Evolutionary conservation across 2,329 filamentous ascomycete species (phyloP).

Genomic region (Xenosphaeropsis pyriputrescens): DNA sequence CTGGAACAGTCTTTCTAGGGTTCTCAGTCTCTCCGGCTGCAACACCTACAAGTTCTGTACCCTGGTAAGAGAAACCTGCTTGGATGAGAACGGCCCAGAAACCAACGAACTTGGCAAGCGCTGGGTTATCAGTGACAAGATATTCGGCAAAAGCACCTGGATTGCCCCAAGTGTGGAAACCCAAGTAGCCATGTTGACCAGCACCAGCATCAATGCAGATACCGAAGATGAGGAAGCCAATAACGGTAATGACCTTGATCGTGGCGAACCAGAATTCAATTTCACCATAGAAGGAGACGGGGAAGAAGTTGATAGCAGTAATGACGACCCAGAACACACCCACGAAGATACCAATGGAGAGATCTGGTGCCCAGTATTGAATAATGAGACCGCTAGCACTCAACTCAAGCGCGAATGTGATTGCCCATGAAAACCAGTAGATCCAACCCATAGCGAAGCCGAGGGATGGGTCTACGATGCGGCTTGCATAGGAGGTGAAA

Average conservation of each 20-base stretch:
- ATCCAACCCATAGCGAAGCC: conserved; percentile 73
- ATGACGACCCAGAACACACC: conserved; percentile 60
- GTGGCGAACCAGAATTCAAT: conserved; percentile 66
- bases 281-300: conserved; percentile 60
- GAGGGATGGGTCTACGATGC: conserved; percentile 58
- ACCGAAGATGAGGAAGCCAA: conserved; percentile 64
- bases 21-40: conserved; percentile 66
- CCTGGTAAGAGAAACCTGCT: conserved; percentile 57
- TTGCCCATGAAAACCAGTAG: conserved; percentile 68
- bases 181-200: conserved; percentile 54
- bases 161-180: conserved; percentile 55
- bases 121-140: conserved; percentile 29
- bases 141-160: conserved; percentile 55
- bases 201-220: conserved; percentile 63
- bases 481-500: conserved; percentile 62
- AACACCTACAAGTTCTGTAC: conserved; percentile 62
- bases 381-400: conserved; percentile 61
- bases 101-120: conserved; percentile 47
- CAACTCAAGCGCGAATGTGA: conserved; percentile 60
- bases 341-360: conserved; percentile 60
- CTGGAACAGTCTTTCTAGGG: conserved; percentile 56
- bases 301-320: conserved; percentile 53
- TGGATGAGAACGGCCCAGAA: conserved; percentile 57
- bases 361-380: conserved; percentile 51
- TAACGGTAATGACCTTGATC: conserved; percentile 62